These are phyloP conservation scores for Polygonum aviculare DNA, from an alignment of 148 eudicot species.

Conservation along the genomic window DNA sequence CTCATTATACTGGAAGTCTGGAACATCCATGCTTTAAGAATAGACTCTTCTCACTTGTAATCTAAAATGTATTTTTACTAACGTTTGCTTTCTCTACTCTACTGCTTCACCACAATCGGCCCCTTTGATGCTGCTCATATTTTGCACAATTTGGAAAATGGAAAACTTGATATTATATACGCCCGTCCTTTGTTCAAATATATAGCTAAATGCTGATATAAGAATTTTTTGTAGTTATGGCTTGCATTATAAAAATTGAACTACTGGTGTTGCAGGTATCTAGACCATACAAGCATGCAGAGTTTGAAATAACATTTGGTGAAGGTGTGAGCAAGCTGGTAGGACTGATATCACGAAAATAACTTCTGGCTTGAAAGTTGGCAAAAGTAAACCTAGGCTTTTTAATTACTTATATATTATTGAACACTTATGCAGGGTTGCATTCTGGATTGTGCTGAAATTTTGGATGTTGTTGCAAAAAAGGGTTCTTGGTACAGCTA, in stretches of 20 bases:
- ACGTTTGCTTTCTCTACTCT: neutral
- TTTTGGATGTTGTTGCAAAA: conserved; percentile 66
- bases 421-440: conserved; percentile 59
- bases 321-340: conserved; percentile 97
- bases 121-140: neutral
- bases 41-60: neutral
- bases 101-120: neutral
- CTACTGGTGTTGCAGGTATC: conserved; percentile 55
- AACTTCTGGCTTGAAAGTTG: neutral
- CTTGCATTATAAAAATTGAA: neutral
- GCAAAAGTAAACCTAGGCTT: neutral
- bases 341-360: conserved; percentile 17
- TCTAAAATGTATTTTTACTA: neutral
- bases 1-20: neutral
- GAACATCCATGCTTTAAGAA: neutral
- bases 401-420: conserved; percentile 1
- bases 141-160: neutral
- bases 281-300: conserved; percentile 97
- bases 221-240: neutral
- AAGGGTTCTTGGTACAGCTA: conserved; percentile 97
- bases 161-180: neutral
- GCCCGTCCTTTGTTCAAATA: neutral
- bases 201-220: neutral
- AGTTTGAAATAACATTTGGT: conserved; percentile 90
- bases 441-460: conserved; percentile 91